Evolutionary conservation across 257 asterid species (phyloP), one percentile per base, ranked within the genome.

Genomic region (Fraxinus anomala): DNA sequence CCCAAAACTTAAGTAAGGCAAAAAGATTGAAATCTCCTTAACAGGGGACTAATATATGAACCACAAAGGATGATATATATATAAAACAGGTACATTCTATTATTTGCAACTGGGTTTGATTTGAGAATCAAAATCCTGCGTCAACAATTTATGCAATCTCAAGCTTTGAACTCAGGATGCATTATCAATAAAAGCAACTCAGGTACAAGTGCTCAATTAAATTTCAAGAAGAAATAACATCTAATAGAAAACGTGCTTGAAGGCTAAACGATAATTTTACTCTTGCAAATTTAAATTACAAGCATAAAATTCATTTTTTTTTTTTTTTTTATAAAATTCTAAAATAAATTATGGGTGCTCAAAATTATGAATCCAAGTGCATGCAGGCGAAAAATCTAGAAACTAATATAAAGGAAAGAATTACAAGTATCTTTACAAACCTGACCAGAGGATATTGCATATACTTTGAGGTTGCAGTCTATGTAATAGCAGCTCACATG

Each of bases 371-470:
- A 23, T 26, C 13, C 34, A 63, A 26, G 8, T 10, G 7, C 69
- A 24, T 24, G 36, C 1, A 5, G 8, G 34, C 0, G 3, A 1
- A 54, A n/a, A n/a, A 54, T 17, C 65, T 1, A n/a, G 26, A 47
- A 47, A 47, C 56, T 16, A 14, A 24, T n/a, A 49, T n/a, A 39
- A 23, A 51, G 70, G 21, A 74, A 77, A 68, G 56, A 65, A 34
- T 33, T 36, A 67, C 5, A 47, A 71, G 72, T 56, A 73, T 70
- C 36, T 24, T 68, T 28, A 59, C 84, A 71, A 21, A 89, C 96
- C 96, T 92, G 97, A 81, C 97, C 97, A 78, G 94, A 75, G 51
- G 95, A 91, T 83, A 91, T 92, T 73, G 96, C 96, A 76, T 74
- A 91, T 12, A 94, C 92, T 73, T 90, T 91, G 79, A 92, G 85